Evolutionary conservation across 495 filamentous ascomycete species (phyloP).

Genomic region (Penicillium salamii): DNA sequence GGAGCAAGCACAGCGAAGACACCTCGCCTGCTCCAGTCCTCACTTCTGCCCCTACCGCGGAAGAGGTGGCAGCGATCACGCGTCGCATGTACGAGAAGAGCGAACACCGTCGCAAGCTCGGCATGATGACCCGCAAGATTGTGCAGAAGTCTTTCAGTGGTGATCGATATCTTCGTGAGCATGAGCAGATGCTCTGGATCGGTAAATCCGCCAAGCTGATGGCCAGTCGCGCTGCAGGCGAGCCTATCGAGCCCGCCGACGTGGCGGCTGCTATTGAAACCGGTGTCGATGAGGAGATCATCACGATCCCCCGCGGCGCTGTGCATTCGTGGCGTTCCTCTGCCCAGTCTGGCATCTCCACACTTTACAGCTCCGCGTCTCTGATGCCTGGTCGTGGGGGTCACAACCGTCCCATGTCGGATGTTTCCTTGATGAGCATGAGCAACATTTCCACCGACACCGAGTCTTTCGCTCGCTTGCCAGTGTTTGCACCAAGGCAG

Average conservation of each 20-base stretch:
- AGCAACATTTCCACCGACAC: slow-evolving; percentile 34
- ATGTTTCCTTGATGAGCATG: slow-evolving; percentile 29
- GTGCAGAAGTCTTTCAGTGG: slow-evolving; percentile 61
- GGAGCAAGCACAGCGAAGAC: slow-evolving; percentile 54
- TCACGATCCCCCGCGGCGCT: slow-evolving; percentile 37
- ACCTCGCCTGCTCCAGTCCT: slow-evolving; percentile 42
- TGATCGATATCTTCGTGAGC: slow-evolving; percentile 62
- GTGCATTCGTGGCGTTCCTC: slow-evolving; percentile 43
- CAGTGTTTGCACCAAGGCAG: slow-evolving; percentile 38
- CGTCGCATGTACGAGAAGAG: slow-evolving; percentile 62
- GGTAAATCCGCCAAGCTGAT: slow-evolving; percentile 48
- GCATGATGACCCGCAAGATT: slow-evolving; percentile 58
- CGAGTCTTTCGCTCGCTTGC: slow-evolving; percentile 32
- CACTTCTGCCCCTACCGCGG: slow-evolving; percentile 44
- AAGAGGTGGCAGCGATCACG: slow-evolving; percentile 54
- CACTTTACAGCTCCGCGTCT: slow-evolving; percentile 30
- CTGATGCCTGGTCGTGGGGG: slow-evolving; percentile 22
- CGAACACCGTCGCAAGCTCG: slow-evolving; percentile 54
- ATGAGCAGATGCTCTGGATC: slow-evolving; percentile 70
- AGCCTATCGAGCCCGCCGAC: slow-evolving; percentile 25
- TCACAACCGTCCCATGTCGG: slow-evolving; percentile 23
- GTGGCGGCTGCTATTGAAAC: slow-evolving; percentile 28
- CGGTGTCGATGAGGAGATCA: slow-evolving; percentile 38
- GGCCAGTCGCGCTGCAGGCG: slow-evolving; percentile 28
- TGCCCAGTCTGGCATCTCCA: slow-evolving; percentile 35